Conservation (phyloP, 2,329 filamentous ascomycete genomes). For the Bipolaris cookei region DNA sequence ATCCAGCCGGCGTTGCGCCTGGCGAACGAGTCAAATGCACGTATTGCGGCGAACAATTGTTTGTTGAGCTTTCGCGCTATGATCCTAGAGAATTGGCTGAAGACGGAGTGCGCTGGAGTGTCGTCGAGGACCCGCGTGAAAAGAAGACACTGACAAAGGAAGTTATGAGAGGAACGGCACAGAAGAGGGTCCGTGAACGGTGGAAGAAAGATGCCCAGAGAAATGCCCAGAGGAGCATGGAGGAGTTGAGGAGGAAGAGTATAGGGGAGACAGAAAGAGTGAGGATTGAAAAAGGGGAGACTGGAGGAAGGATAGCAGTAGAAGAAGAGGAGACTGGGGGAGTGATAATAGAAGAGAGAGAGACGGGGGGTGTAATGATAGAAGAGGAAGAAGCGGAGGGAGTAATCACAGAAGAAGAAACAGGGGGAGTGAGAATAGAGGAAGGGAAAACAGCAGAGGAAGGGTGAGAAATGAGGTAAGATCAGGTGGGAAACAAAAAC, state of each 20-base stretch:
- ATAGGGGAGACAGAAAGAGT: background rate
- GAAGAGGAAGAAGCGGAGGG: too few species aligned
- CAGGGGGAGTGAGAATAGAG: background rate
- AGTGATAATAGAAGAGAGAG: too few species aligned
- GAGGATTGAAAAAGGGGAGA: background rate
- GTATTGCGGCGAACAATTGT: background rate
- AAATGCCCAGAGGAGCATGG: background rate
- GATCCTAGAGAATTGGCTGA: background rate
- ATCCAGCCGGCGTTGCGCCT: background rate
- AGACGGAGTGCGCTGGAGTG: slow-evolving; percentile 1
- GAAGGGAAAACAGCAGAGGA: too few species aligned
- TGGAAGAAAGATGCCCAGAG: background rate
- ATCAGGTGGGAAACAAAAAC: background rate
- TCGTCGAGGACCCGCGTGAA: background rate
- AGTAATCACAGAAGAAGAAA: background rate
- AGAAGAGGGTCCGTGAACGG: background rate
- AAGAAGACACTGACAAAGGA: background rate
- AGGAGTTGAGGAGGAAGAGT: background rate
- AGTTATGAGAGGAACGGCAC: background rate
- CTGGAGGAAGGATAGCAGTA: background rate
- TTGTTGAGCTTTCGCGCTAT: background rate
- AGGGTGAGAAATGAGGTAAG: too few species aligned
- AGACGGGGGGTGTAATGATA: background rate
- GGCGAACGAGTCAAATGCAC: background rate
- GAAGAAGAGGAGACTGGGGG: background rate